These are phyloP conservation scores for Populus hybrid DNA, from an alignment of 441 rosid species.

Conservation along the genomic window DNA sequence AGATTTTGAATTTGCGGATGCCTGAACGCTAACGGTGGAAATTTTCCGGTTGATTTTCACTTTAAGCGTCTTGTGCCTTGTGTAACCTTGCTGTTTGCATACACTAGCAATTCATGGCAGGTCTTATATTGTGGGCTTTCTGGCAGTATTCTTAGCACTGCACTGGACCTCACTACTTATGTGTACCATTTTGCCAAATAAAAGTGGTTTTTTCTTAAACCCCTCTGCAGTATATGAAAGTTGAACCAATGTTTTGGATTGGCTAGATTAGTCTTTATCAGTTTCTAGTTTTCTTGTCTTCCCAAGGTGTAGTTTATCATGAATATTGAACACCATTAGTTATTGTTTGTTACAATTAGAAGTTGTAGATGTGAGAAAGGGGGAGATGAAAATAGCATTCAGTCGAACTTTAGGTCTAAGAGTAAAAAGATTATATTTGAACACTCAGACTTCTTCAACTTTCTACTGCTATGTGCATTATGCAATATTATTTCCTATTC, in stretches of 20 bases:
- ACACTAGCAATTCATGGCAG: neutral
- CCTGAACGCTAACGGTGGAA: neutral
- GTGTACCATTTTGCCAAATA: neutral
- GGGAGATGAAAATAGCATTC: neutral
- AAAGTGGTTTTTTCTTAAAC: neutral
- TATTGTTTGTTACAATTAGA: neutral
- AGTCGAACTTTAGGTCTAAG: neutral
- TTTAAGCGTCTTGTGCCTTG: neutral
- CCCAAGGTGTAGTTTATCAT: neutral
- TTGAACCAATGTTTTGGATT: neutral
- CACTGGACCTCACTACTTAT: neutral
- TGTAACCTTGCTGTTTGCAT: neutral
- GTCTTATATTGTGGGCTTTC: neutral
- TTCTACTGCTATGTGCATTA: neutral
- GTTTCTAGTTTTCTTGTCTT: neutral
- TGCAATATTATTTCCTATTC: neutral
- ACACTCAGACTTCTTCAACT: neutral
- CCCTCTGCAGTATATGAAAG: neutral
- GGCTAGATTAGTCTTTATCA: neutral
- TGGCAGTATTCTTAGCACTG: neutral
- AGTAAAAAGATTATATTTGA: neutral
- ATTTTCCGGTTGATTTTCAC: neutral
- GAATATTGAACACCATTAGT: neutral
- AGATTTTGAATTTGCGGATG: neutral
- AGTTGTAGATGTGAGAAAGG: neutral